phyloP scores from a whole-genome alignment of 2,329 filamentous ascomycete genomes.

The Xylaria sp. region DNA sequence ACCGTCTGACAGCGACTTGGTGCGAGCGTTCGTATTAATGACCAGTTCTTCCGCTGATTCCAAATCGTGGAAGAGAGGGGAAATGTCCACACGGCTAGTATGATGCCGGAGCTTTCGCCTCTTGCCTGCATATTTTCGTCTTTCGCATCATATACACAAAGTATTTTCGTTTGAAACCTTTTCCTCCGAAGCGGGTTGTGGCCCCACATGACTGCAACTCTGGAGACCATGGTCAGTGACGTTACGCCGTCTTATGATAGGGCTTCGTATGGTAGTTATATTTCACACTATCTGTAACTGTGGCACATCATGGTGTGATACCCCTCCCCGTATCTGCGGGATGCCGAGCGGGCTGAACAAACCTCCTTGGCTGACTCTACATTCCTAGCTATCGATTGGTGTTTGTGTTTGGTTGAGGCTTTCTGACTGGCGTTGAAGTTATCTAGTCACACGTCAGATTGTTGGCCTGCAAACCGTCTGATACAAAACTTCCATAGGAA shows the following conservation, averaged over 20 bases:
- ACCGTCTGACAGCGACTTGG: conserved; percentile 9
- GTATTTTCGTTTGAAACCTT: not conserved
- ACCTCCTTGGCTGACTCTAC: not conserved
- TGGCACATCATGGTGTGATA: conserved; percentile 6
- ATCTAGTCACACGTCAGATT: conserved; percentile 18
- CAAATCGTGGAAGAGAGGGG: conserved; percentile 8
- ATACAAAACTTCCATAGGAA: not conserved
- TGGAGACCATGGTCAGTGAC: not conserved
- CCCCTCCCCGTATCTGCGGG: conserved; percentile 14
- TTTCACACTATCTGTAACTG: conserved; percentile 25
- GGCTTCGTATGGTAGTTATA: not conserved
- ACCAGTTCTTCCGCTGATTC: conserved; percentile 5
- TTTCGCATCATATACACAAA: not conserved
- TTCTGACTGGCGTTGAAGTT: conserved; percentile 26
- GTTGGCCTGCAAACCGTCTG: not conserved
- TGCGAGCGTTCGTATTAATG: not conserved
- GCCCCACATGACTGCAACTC: not conserved
- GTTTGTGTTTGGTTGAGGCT: conserved; percentile 1
- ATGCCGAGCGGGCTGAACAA: conserved; percentile 13
- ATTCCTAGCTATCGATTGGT: conserved; percentile 14
- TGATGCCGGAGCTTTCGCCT: not conserved
- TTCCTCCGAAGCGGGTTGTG: not conserved
- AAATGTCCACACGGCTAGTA: not conserved
- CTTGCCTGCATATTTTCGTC: not conserved
- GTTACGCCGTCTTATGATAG: conserved; percentile 16